Conservation (phyloP, 2,329 filamentous ascomycete species). For the Cladorrhinum sp. region DNA sequence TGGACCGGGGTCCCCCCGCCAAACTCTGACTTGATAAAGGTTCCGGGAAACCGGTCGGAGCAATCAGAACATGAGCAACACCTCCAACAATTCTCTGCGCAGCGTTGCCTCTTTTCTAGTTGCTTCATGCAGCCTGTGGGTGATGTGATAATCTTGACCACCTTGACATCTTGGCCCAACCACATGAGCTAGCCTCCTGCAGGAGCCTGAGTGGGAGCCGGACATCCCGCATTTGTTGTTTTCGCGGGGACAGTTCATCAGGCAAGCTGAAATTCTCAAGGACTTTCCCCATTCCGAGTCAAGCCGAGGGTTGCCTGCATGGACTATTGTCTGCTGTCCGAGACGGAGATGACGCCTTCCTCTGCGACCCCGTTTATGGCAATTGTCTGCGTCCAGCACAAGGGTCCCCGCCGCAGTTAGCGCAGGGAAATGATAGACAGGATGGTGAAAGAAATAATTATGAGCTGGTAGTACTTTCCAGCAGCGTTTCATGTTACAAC, state of each 20-base stretch:
- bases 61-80: slow-evolving; percentile 14
- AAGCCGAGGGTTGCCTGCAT: neutral
- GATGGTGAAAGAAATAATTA: too few species aligned
- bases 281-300: neutral
- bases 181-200: neutral
- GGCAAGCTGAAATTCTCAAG: neutral
- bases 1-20: slow-evolving; percentile 8
- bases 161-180: neutral
- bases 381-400: neutral
- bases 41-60: slow-evolving; percentile 21
- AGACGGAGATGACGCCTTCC: neutral
- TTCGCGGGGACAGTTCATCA: neutral
- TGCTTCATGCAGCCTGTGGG: neutral
- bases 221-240: neutral
- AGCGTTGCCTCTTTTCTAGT: neutral
- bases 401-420: too few species aligned
- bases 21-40: neutral
- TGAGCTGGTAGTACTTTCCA: too few species aligned
- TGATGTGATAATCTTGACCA: neutral
- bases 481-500: neutral
- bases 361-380: neutral
- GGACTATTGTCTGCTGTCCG: neutral
- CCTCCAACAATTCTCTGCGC: neutral
- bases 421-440: too few species aligned
- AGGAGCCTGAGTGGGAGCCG: neutral